Base-by-base conservation (phyloP, 208 protist genomes). In the Phytomonas sp. region DNA sequence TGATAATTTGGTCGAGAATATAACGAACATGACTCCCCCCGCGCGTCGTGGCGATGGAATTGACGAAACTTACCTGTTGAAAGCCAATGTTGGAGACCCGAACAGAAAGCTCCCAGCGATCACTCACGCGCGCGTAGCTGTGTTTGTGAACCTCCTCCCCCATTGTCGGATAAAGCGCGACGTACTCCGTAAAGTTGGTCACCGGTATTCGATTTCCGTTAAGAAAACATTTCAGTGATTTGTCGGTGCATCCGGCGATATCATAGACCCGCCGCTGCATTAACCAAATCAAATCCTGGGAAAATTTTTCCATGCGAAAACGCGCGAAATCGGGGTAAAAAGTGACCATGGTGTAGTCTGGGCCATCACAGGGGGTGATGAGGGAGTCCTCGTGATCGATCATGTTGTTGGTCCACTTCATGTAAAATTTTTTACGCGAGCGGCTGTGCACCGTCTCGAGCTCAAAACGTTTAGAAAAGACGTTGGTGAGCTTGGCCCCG, bases 401-500 rank as follows among this genome's bases (percentile, higher is more conserved):
- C 98, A 99, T 99, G 79, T 99, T 99, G 61, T 99, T 89, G 5
- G 75, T 89, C 86, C 95, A 99, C 36, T 87, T 86, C 89, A 99
- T 98, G 70, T 88, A 92, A 76, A 97, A 99, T 75, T 97, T 97
- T 67, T 96, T 91, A 37, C 83, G 85, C 2, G 84, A 91, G 36
- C 87, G 83, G 23, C 80, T 77, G 77, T 99, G 97, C 32, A 90
- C 84, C 14, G 98, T 99, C 81, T 99, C 98, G 11, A 99, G 84
- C 56, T 93, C 87, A 69, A 99, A 99, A 45, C 97, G 73, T 7
- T 70, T 97, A 8, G 97, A 99, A 80, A 99, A 99, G 29, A 99
- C 99, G 83, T 99, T 99, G 31, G 98, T 98, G 36, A 99, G 89
- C 82, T 99, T 99, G 10, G 99, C 99, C 74, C 99, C 99, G 76